These are phyloP conservation scores for Backusella morwellensis DNA, from an alignment of 192 early-diverging fungal genomes.

Conservation along the genomic window DNA sequence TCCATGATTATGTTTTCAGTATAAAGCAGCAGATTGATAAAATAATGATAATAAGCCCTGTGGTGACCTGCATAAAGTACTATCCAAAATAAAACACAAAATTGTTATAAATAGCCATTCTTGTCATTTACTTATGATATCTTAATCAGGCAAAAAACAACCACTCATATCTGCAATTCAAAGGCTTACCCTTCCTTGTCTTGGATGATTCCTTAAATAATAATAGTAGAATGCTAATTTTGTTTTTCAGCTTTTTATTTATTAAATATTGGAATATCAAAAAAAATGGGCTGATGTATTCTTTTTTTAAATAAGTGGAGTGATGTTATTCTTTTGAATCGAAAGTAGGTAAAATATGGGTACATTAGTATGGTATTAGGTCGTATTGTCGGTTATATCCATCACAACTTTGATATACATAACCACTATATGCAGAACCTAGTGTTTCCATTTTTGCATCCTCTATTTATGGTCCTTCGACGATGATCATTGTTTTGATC, in stretches of 20 bases:
- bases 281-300: not conserved
- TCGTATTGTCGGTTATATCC: too few species aligned
- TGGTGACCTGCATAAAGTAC: not conserved
- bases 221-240: not conserved
- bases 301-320: not conserved
- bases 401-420: too few species aligned
- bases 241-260: not conserved
- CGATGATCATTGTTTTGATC: not conserved
- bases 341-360: too few species aligned
- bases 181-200: not conserved
- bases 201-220: not conserved
- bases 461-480: not conserved
- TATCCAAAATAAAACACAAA: not conserved
- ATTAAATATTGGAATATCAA: not conserved
- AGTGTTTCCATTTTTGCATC: too few species aligned
- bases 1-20: not conserved
- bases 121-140: too few species aligned
- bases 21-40: not conserved
- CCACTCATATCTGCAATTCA: not conserved
- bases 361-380: too few species aligned
- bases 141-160: not conserved
- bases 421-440: too few species aligned
- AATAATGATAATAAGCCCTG: too few species aligned
- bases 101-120: not conserved
- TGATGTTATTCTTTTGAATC: not conserved